Base-by-base conservation (phyloP, 441 rosid species). In the Croton setiger region DNA sequence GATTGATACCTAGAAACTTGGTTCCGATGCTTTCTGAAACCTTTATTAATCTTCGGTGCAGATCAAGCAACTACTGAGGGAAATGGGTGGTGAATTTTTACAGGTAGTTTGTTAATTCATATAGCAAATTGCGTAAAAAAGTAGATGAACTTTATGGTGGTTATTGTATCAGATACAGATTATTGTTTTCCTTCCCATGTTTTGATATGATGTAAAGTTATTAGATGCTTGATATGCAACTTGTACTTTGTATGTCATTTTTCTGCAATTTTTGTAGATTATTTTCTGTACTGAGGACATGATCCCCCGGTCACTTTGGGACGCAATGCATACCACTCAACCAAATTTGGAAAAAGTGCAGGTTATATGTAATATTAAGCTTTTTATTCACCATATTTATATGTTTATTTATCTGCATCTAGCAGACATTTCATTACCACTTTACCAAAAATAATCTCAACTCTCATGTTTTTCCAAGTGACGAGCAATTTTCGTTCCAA, bases 61-160 rank as follows among this genome's bases (percentile, higher is more conserved):
- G 98, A 82, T 91, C 64, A 79, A 72, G 60, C 88, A 84, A 76
- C 72, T 90, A 57, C 75, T 93, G 63, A 84, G 79, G 77, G 94
- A 84, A 54, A 67, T 92, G 61, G 94, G 85, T 39, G 98, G 98
- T 20, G 92, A 90, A 81, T 93, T 93, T 75, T 65, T 93, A 83
- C 81, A 84, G 96, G 98, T 90, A 82, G 47, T 43, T 23, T 33
- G 52, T 2, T 63, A 41, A 41, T 1, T 63, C 37, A 8, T 4
- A 10, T 59, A 8, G 20, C 63, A n/a, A 14, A 13, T 62, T n/a
- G 15, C 4, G 7, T n/a, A 11, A 20, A 62, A 15, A 20, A 18
- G 8, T 41, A 17, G 11, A 2, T 21, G 4, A n/a, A 23, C 6
- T 41, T 41, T 44, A 11, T 17, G 21, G 5, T 20, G 20, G 8